Conservation (phyloP, 106 monocot species). For the Dioscorea zingiberensis region DNA sequence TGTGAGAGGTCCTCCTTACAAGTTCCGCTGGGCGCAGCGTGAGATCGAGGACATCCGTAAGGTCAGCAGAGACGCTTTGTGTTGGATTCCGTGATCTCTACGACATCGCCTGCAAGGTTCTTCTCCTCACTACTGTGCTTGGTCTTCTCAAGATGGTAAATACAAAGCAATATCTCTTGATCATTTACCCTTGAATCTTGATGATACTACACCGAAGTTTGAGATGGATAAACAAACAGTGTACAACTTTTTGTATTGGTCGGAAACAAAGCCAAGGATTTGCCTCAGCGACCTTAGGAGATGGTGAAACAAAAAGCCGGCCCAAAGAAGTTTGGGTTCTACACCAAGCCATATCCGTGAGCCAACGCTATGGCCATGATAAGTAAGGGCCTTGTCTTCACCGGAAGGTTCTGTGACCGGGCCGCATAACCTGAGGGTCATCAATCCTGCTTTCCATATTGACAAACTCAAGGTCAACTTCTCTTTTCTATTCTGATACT, state of each 20-base stretch:
- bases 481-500: neutral
- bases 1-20: slow-evolving; percentile 14
- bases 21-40: neutral
- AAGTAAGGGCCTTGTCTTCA: slow-evolving; percentile 37
- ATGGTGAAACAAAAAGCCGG: slow-evolving; percentile 37
- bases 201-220: neutral
- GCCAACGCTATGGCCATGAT: slow-evolving; percentile 16
- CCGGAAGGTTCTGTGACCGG: slow-evolving; percentile 43
- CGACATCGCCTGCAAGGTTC: slow-evolving; percentile 8
- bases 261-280: too few species aligned
- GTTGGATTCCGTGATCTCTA: slow-evolving; percentile 8
- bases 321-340: slow-evolving; percentile 52
- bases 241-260: slow-evolving; percentile 41
- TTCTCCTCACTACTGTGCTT: slow-evolving; percentile 19
- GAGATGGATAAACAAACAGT: slow-evolving; percentile 11
- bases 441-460: slow-evolving; percentile 56
- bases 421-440: slow-evolving; percentile 34
- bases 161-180: neutral
- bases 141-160: slow-evolving; percentile 19
- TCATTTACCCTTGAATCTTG: neutral
- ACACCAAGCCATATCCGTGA: slow-evolving; percentile 9
- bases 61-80: neutral
- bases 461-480: slow-evolving; percentile 58
- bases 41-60: slow-evolving; percentile 13
- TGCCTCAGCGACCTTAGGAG: slow-evolving; percentile 35